Base-by-base conservation (phyloP, 768 basidiomycete species). In the Hericium coralloides region DNA sequence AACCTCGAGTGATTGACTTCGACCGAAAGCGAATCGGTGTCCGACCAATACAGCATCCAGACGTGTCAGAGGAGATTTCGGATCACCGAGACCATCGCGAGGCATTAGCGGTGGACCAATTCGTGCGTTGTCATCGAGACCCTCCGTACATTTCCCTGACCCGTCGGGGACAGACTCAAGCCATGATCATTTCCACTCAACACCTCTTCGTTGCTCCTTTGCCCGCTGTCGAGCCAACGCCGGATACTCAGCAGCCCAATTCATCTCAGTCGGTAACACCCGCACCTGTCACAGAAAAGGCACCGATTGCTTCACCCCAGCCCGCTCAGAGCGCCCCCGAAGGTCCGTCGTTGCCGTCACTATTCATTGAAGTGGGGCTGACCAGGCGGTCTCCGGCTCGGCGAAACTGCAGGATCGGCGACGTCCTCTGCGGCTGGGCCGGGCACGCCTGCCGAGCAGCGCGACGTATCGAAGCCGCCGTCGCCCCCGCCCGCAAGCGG, bases 1-100 rank as follows among this genome's bases (percentile, higher is more conserved):
- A 97, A 61, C 94, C 97, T 14, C 85, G 92, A 18, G 82, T 95
- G 39, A 85, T 99, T 57, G 89, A 97, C 59, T 97, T 95, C 64
- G 86, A 92, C 26, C 77, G 79, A 61, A 93, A 94, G 69, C 76
- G 80, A 23, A 69, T 74, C 17, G 78, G 79, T 12, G 66, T 79
- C 56, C 73, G 69, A 22, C 70, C 78, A 37, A 70, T 76, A n/a
- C 80, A 77, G 37, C 76, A 74, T 51, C 70, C 77, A 12, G 80
- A 85, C 59, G 79, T 89, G 25, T 84, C 87, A 4, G 90, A 93
- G 56, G 90, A 92, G 61, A 85, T 89, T 39, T 57, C 74, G 18
- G 76, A 79, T 17, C 69, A 77, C 36, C 57, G 57, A 20, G 57
- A 63, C 25, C 57, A 57, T 14, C 62, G 62, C 20, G 62, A 63